Conservation (phyloP, 2,329 filamentous ascomycete species). For the Pseudogymnoascus sp. region DNA sequence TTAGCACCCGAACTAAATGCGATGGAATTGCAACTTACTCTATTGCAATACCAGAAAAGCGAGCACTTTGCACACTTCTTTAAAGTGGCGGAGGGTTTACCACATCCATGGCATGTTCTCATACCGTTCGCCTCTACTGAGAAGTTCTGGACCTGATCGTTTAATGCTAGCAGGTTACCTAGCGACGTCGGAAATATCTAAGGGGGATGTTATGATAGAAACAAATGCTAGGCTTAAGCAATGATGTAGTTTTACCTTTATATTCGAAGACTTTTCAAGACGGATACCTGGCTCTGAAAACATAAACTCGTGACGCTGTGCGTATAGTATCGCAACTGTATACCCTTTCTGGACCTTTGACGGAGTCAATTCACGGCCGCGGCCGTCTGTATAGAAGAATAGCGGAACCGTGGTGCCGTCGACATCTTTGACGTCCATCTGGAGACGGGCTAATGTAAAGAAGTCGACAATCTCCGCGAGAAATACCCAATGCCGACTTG, state of each 20-base stretch:
- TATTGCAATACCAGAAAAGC: constrained; percentile 23
- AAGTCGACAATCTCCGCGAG: constrained; percentile 18
- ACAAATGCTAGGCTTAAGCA: not conserved
- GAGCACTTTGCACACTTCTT: constrained; percentile 18
- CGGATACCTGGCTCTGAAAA: constrained; percentile 13
- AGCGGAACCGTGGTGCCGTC: constrained; percentile 21
- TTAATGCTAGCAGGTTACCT: constrained; percentile 16
- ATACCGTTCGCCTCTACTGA: constrained; percentile 16
- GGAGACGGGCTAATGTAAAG: constrained; percentile 16
- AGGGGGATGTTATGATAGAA: constrained; percentile 8
- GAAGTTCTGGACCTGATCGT: constrained; percentile 18
- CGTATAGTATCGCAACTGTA: constrained; percentile 19
- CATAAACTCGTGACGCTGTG: constrained; percentile 13
- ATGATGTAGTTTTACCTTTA: constrained; percentile 16
- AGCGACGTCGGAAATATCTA: constrained; percentile 19
- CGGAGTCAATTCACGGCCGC: constrained; percentile 22
- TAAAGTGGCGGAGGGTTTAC: constrained; percentile 16
- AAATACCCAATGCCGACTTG: constrained; percentile 18
- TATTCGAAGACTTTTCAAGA: constrained; percentile 14
- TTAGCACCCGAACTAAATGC: constrained; percentile 10
- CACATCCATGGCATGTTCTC: constrained; percentile 19
- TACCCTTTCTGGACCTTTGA: constrained; percentile 14
- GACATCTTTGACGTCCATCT: constrained; percentile 23
- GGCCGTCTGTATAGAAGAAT: constrained; percentile 23
- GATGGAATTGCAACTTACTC: constrained; percentile 16